A percentile compares a stretch with the other conserved stretches of the same genome.
phyloP scores from a whole-genome alignment of 495 filamentous ascomycete genomes.

The Cryomyces minteri region DNA sequence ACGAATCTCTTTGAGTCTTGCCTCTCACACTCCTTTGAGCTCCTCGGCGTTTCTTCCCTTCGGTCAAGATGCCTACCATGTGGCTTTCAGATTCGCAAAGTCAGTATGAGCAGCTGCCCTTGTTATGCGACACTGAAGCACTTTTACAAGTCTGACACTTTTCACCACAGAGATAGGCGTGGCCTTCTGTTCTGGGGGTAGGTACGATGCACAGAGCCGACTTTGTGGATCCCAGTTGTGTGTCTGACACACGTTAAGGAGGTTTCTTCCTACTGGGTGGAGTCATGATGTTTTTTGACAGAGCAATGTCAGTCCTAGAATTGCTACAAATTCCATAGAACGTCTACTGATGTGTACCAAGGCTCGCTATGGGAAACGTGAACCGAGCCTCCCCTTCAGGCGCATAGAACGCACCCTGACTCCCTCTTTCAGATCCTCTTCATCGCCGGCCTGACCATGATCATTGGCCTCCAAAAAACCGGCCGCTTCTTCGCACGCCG shows the following conservation, averaged over 20 bases:
- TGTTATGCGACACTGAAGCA: no score
- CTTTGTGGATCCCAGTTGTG: no score
- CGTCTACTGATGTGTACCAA: background rate
- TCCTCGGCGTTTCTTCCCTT: no score
- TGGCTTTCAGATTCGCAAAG: constrained; percentile 95
- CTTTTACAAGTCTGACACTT: no score
- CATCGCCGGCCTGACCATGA: constrained; percentile 82
- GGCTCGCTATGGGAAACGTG: background rate
- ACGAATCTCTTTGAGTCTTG: no score
- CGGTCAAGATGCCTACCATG: constrained; percentile 46
- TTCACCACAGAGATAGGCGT: constrained; percentile 63
- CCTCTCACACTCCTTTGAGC: no score
- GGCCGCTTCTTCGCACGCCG: constrained; percentile 80
- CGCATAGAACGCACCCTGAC: constrained; percentile 5
- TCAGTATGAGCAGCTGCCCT: constrained; percentile 14
- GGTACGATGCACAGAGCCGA: constrained; percentile 21
- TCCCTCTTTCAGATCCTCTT: constrained; percentile 60
- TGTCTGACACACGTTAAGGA: constrained; percentile 23
- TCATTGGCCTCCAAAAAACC: constrained; percentile 88
- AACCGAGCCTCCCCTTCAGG: background rate
- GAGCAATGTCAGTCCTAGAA: constrained; percentile 49
- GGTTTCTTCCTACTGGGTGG: constrained; percentile 87
- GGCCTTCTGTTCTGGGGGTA: constrained; percentile 90
- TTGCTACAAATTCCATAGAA: background rate
- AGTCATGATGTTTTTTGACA: constrained; percentile 91